Percentiles rank a stretch among this genome's conserved stretches.
Evolutionary conservation across 2,329 filamentous ascomycete genomes (phyloP).

Genomic region (Curvularia spicifera): DNA sequence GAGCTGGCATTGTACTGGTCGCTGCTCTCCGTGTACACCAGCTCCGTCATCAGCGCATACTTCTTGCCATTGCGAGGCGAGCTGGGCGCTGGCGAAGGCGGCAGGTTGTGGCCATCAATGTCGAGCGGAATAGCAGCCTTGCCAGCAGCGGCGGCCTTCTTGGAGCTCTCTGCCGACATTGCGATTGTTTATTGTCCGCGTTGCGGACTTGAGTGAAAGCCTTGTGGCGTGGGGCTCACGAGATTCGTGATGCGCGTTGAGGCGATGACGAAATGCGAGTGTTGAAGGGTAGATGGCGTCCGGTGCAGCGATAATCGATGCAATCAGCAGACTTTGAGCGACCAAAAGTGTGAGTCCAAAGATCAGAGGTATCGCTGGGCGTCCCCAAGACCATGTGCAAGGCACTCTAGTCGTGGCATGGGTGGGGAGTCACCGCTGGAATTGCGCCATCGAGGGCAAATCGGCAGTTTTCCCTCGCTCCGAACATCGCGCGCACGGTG

Average conservation of each 20-base stretch:
- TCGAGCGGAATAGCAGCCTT: slow-evolving; percentile 51
- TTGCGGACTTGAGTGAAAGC: slow-evolving; percentile 19
- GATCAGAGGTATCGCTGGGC: slow-evolving; percentile 9
- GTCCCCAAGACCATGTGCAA: slow-evolving; percentile 28
- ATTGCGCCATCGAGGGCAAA: slow-evolving; percentile 43
- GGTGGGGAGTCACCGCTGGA: slow-evolving; percentile 44
- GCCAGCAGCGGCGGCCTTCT: slow-evolving; percentile 47
- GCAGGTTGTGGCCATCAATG: slow-evolving; percentile 50
- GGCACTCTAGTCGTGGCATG: slow-evolving; percentile 33
- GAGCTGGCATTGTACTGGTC: slow-evolving; percentile 98
- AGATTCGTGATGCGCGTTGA: slow-evolving; percentile 22
- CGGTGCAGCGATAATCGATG: slow-evolving; percentile 1
- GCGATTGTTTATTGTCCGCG: slow-evolving; percentile 17
- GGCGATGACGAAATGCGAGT: slow-evolving; percentile 21
- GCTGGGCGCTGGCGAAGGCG: slow-evolving; percentile 82
- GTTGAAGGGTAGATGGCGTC: slow-evolving; percentile 4
- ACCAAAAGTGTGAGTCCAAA: slow-evolving; percentile 10
- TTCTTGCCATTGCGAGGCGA: slow-evolving; percentile 84
- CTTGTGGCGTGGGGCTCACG: slow-evolving; percentile 17
- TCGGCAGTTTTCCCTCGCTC: slow-evolving; percentile 34
- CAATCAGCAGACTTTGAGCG: slow-evolving; percentile 3
- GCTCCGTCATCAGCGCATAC: slow-evolving; percentile 92
- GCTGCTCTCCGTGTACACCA: slow-evolving; percentile 94
- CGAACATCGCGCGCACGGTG: slow-evolving; percentile 26
- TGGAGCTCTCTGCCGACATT: slow-evolving; percentile 46